These are phyloP conservation scores for Ogataea kodamae DNA, from an alignment of 805 yeast genomes.

Conservation along the genomic window DNA sequence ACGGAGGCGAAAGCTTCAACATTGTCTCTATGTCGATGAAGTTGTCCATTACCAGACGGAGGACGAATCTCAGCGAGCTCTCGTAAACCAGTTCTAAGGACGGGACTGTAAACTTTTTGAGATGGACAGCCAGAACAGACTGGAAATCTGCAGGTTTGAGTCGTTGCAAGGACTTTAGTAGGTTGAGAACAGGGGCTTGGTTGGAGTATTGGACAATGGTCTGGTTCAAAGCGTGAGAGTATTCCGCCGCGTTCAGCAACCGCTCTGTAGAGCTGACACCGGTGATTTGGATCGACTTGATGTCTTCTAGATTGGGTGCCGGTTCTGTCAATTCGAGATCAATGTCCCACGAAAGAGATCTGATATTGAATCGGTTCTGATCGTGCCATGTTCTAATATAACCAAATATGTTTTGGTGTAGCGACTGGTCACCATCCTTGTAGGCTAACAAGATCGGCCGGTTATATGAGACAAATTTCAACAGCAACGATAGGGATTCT, in stretches of 20 bases:
- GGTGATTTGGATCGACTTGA: slow-evolving; percentile 20
- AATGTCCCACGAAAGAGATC: slow-evolving; percentile 4
- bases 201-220: slow-evolving; percentile 24
- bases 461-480: slow-evolving; percentile 23
- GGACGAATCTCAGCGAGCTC: slow-evolving; percentile 34
- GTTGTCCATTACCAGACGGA: slow-evolving; percentile 37
- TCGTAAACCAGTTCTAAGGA: slow-evolving; percentile 35
- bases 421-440: slow-evolving; percentile 13
- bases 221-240: slow-evolving; percentile 26
- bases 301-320: slow-evolving; percentile 3
- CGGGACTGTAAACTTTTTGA: slow-evolving; percentile 29
- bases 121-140: slow-evolving; percentile 22
- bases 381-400: slow-evolving; percentile 21
- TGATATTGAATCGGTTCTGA: slow-evolving; percentile 15
- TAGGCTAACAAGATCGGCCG: slow-evolving; percentile 20
- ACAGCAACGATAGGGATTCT: slow-evolving; percentile 14
- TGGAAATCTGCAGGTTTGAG: slow-evolving; percentile 38
- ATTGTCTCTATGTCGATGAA: slow-evolving; percentile 34
- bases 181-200: slow-evolving; percentile 8
- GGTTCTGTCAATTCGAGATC: slow-evolving; percentile 7
- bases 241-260: slow-evolving; percentile 32
- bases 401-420: slow-evolving; percentile 14
- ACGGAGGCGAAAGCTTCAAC: slow-evolving; percentile 29
- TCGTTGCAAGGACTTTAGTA: slow-evolving; percentile 31
- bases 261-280: slow-evolving; percentile 30